Percentiles rank a stretch among this genome's conserved stretches.
Evolutionary conservation across 306 rosid genomes (phyloP).

Genomic region (Cicer pinnatifidum): DNA sequence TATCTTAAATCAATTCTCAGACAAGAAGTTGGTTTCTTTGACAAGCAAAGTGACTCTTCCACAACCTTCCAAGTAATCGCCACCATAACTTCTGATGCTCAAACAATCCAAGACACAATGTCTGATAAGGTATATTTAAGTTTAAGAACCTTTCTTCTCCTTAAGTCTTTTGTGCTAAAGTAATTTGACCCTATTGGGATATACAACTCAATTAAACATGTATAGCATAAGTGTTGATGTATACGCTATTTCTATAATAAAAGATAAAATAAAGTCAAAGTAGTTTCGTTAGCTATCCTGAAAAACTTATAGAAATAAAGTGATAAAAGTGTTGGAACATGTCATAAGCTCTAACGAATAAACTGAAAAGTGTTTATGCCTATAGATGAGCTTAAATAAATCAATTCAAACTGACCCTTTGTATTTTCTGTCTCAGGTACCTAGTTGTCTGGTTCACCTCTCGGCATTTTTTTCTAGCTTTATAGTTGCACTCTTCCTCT

Average conservation of each 20-base stretch:
- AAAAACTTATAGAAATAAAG: too few relatives aligned
- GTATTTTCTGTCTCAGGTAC: conserved; percentile 48
- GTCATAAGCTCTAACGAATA: too few relatives aligned
- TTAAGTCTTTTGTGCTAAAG: background rate
- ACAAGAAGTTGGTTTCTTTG: conserved; percentile 83
- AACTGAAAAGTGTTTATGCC: too few relatives aligned
- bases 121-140: conserved; percentile 63
- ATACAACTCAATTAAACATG: too few relatives aligned
- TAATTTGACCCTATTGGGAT: background rate
- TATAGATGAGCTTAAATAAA: too few relatives aligned
- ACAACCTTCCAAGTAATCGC: conserved; percentile 69
- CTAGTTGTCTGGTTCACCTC: conserved; percentile 60
- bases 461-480: conserved; percentile 63
- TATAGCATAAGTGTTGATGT: too few relatives aligned
- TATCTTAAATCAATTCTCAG: conserved; percentile 68
- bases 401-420: too few relatives aligned
- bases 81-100: conserved; percentile 75
- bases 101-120: conserved; percentile 70
- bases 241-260: too few relatives aligned
- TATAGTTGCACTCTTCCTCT: conserved; percentile 60
- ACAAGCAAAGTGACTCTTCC: conserved; percentile 58
- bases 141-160: background rate
- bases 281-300: too few relatives aligned
- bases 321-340: too few relatives aligned
- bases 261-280: too few relatives aligned